Conservation (phyloP, 306 rosid genomes). For the Vigna unguiculata region DNA sequence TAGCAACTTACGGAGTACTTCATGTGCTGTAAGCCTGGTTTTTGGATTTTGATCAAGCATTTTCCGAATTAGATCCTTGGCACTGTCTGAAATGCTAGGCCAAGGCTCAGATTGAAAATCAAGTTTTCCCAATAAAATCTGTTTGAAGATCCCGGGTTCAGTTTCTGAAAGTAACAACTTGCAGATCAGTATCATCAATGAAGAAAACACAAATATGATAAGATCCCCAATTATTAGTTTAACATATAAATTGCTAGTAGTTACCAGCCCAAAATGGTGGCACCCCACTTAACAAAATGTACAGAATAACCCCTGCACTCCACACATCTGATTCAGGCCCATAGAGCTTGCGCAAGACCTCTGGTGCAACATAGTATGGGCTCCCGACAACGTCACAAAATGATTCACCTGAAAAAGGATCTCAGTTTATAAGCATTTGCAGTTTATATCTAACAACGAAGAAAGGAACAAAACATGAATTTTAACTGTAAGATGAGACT, state of each 20-base stretch:
- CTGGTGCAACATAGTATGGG: conserved; percentile 76
- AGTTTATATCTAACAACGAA: conserved; percentile 5
- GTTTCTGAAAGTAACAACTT: conserved; percentile 53
- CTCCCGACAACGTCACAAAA: conserved; percentile 72
- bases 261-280: conserved; percentile 83
- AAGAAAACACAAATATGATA: conserved; percentile 19
- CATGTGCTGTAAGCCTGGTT: conserved; percentile 60
- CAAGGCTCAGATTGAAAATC: conserved; percentile 73
- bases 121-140: conserved; percentile 59
- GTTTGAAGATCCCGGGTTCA: conserved; percentile 63
- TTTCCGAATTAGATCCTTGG: conserved; percentile 65
- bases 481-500: conserved; percentile 9
- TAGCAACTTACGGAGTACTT: conserved; percentile 58
- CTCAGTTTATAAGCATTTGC: conserved; percentile 7
- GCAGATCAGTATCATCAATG: conserved; percentile 34
- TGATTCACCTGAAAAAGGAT: conserved; percentile 58
- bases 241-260: conserved; percentile 34
- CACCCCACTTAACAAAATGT: conserved; percentile 69
- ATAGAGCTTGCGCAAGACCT: conserved; percentile 67
- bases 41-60: conserved; percentile 69
- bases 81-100: conserved; percentile 69
- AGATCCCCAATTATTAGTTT: conserved; percentile 25
- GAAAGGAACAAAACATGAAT: neutral
- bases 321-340: conserved; percentile 73
- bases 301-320: conserved; percentile 73